phyloP scores from a whole-genome alignment of 2,329 filamentous ascomycete species.

The Botrytis sinoallii region DNA sequence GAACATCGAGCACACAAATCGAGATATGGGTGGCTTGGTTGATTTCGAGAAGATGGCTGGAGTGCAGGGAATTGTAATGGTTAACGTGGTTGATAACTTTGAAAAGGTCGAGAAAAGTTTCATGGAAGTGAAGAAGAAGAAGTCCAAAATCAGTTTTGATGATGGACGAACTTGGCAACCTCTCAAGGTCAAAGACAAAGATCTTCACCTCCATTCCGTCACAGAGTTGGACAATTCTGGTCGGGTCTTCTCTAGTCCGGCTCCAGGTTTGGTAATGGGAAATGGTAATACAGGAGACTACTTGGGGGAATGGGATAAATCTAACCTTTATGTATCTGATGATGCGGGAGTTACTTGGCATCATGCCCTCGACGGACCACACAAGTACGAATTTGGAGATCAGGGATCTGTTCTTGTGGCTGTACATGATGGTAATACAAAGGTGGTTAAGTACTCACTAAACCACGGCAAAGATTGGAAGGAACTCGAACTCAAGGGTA shows the following conservation, averaged over 20 bases:
- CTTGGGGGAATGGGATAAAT: slow-evolving; percentile 67
- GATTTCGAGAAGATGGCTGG: slow-evolving; percentile 93
- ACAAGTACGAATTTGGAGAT: slow-evolving; percentile 96
- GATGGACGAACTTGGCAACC: slow-evolving; percentile 83
- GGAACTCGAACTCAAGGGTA: slow-evolving; percentile 63
- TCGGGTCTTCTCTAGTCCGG: slow-evolving; percentile 87
- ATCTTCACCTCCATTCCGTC: slow-evolving; percentile 87
- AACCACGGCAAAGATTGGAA: slow-evolving; percentile 88
- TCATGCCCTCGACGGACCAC: slow-evolving; percentile 70
- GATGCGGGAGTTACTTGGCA: slow-evolving; percentile 87
- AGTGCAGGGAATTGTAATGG: slow-evolving; percentile 87
- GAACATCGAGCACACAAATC: slow-evolving; percentile 90
- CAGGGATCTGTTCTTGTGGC: slow-evolving; percentile 87
- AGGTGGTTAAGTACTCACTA: slow-evolving; percentile 71
- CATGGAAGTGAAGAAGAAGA: slow-evolving; percentile 61
- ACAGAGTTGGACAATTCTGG: slow-evolving; percentile 81
- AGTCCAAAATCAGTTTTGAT: slow-evolving; percentile 87
- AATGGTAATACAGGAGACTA: slow-evolving; percentile 83
- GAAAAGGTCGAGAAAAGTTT: slow-evolving; percentile 61
- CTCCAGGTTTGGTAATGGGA: slow-evolving; percentile 90
- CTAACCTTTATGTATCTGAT: slow-evolving; percentile 83
- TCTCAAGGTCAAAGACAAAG: slow-evolving; percentile 61
- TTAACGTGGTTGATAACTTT: slow-evolving; percentile 87
- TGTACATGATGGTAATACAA: slow-evolving; percentile 63
- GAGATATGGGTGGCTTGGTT: slow-evolving; percentile 70